Percentiles rank a stretch among this genome's conserved stretches.
phyloP scores from a whole-genome alignment of 208 protist species.

The Trypanosoma rangeli region DNA sequence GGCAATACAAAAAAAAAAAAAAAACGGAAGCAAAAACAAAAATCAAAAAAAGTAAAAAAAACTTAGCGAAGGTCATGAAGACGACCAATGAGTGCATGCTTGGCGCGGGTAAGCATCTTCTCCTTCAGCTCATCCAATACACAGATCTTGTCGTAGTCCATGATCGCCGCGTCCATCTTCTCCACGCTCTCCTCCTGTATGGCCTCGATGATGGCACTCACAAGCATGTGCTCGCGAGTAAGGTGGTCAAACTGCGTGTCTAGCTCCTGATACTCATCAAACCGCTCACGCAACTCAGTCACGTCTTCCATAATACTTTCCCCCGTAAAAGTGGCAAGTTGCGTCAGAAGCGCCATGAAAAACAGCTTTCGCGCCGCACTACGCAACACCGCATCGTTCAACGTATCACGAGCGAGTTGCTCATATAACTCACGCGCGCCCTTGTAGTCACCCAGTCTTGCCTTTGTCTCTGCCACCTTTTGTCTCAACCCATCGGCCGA shows the following conservation, averaged over 20 bases:
- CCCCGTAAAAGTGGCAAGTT: slow-evolving; percentile 67
- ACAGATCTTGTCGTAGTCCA: slow-evolving; percentile 80
- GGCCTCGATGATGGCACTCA: slow-evolving; percentile 74
- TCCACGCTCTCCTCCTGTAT: slow-evolving; percentile 57
- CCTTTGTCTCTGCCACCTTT: slow-evolving; percentile 80
- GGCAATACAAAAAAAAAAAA: too few relatives aligned
- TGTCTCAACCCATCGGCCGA: slow-evolving; percentile 62
- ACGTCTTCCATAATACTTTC: slow-evolving; percentile 62
- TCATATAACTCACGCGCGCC: slow-evolving; percentile 71
- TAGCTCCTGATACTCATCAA: slow-evolving; percentile 80
- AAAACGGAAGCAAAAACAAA: slow-evolving; percentile 12
- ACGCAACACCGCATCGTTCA: slow-evolving; percentile 75
- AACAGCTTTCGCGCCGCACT: slow-evolving; percentile 75
- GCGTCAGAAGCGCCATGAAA: slow-evolving; percentile 76
- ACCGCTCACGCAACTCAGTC: slow-evolving; percentile 68
- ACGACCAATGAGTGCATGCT: slow-evolving; percentile 53
- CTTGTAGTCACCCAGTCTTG: slow-evolving; percentile 60
- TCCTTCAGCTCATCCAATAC: slow-evolving; percentile 63
- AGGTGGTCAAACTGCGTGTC: slow-evolving; percentile 85
- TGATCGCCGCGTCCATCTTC: slow-evolving; percentile 68
- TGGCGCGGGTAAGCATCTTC: slow-evolving; percentile 75
- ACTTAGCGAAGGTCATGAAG: slow-evolving; percentile 55
- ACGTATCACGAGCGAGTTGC: slow-evolving; percentile 58
- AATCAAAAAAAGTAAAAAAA: slow-evolving; percentile 5
- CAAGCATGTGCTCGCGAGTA: slow-evolving; percentile 88